A percentile compares a stretch with the other conserved stretches of the same genome.
Conservation (phyloP, 306 rosid species). For the Castanea mollissima region DNA sequence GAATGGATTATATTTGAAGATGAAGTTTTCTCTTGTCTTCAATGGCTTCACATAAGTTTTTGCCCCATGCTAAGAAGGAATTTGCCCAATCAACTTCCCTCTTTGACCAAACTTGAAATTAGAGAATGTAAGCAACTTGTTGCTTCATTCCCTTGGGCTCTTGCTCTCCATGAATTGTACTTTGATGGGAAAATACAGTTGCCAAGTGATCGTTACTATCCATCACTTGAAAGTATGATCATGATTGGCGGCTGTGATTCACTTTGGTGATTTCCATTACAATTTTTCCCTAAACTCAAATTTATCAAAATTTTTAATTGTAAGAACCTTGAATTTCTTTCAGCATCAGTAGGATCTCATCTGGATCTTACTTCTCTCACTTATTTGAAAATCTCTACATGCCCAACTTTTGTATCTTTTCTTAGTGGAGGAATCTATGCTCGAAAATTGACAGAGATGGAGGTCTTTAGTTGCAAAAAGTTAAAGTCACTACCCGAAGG, state of each 20-base stretch:
- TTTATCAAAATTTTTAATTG: background rate
- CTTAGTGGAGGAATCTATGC: background rate
- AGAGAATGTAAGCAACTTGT: background rate
- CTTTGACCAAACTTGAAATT: background rate
- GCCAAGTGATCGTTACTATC: background rate
- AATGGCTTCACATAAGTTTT: background rate
- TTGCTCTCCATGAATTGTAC: background rate
- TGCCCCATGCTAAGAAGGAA: slow-evolving; percentile 1
- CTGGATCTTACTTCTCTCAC: background rate
- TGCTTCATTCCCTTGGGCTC: background rate
- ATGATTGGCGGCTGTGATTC: background rate
- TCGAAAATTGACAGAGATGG: too few relatives aligned
- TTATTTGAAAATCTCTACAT: background rate
- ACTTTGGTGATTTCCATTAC: background rate
- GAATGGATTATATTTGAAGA: background rate
- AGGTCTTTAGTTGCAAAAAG: background rate
- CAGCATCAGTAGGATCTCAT: background rate
- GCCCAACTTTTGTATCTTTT: slow-evolving; percentile 16
- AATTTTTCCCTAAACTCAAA: background rate
- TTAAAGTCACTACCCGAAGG: background rate
- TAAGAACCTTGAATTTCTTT: background rate
- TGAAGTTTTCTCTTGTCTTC: slow-evolving; percentile 5
- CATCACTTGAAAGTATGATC: background rate
- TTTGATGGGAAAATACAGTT: background rate
- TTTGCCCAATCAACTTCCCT: background rate